Percentiles rank a stretch among this genome's conserved stretches.
Conservation (phyloP, 2,329 filamentous ascomycete genomes). For the Xenoacremonium recifei region DNA sequence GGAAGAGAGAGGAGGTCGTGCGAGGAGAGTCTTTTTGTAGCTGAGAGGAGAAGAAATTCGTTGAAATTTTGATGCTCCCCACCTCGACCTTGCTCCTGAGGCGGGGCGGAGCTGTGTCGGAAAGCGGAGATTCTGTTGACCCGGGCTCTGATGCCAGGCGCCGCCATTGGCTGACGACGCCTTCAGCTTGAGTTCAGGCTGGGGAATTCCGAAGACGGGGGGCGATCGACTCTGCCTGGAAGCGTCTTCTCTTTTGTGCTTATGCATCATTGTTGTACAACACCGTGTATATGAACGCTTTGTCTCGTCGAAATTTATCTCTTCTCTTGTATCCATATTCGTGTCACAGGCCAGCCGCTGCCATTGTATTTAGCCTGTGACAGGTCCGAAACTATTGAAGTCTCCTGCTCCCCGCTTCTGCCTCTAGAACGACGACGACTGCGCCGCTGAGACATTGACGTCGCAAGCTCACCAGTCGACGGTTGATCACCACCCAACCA, state of each 20-base stretch:
- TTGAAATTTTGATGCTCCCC: slow-evolving; percentile 30
- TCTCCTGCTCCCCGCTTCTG: neutral
- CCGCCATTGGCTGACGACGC: slow-evolving; percentile 22
- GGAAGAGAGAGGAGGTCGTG: slow-evolving; percentile 7
- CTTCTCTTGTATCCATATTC: slow-evolving; percentile 6
- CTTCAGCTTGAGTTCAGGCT: neutral
- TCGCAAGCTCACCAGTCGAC: slow-evolving; percentile 13
- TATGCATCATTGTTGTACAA: slow-evolving; percentile 4
- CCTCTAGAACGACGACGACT: too few relatives aligned
- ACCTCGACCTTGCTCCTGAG: slow-evolving; percentile 25
- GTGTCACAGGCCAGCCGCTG: slow-evolving; percentile 8
- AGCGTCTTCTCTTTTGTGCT: neutral
- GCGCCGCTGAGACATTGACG: slow-evolving; percentile 21
- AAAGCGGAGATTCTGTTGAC: slow-evolving; percentile 12
- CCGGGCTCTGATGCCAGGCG: slow-evolving; percentile 11
- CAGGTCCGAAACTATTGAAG: too few relatives aligned
- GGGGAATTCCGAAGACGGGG: neutral
- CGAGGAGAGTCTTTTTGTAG: slow-evolving; percentile 20
- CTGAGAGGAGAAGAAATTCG: slow-evolving; percentile 23
- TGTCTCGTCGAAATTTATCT: slow-evolving; percentile 4
- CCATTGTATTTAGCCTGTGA: too few relatives aligned
- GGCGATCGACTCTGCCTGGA: neutral
- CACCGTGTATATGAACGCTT: neutral
- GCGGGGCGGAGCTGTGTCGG: slow-evolving; percentile 18
- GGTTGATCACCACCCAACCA: too few relatives aligned